Evolutionary conservation across 306 rosid species (phyloP).

Genomic region (Glycine tomentella): DNA sequence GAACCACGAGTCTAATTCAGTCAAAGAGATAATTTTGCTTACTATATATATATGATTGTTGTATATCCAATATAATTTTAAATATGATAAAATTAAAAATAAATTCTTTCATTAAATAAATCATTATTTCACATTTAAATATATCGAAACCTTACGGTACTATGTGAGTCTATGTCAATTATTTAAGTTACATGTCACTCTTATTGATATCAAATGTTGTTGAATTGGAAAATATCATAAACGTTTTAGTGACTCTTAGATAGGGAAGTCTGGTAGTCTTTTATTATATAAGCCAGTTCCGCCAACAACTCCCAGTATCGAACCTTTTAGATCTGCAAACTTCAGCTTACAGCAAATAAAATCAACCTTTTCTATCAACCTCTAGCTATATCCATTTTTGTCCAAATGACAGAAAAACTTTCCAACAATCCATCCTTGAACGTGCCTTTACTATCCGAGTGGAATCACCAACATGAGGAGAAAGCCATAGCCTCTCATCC

Average conservation of each 20-base stretch:
- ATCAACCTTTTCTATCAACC: background rate
- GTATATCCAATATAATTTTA: too few species aligned
- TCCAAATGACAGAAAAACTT: background rate
- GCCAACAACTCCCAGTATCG: too few species aligned
- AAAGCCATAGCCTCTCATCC: background rate
- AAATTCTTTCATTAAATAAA: too few species aligned
- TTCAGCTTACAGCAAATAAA: background rate
- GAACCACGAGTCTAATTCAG: too few species aligned
- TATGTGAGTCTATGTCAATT: too few species aligned
- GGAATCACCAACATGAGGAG: background rate
- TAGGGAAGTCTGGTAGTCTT: background rate
- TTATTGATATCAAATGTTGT: too few species aligned
- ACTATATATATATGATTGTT: too few species aligned
- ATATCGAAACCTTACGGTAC: too few species aligned
- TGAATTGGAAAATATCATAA: background rate
- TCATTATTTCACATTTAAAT: too few species aligned
- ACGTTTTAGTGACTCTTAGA: background rate
- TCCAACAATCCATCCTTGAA: background rate
- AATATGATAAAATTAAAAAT: too few species aligned
- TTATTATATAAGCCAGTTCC: background rate
- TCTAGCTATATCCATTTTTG: background rate
- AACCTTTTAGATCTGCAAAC: background rate
- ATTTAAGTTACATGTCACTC: too few species aligned
- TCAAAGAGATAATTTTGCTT: too few species aligned
- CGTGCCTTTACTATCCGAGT: slow-evolving; percentile 30